Evolutionary conservation across 768 basidiomycete species (phyloP), one percentile per base, ranked within the genome.

Genomic region (Mycena epipterygia): DNA sequence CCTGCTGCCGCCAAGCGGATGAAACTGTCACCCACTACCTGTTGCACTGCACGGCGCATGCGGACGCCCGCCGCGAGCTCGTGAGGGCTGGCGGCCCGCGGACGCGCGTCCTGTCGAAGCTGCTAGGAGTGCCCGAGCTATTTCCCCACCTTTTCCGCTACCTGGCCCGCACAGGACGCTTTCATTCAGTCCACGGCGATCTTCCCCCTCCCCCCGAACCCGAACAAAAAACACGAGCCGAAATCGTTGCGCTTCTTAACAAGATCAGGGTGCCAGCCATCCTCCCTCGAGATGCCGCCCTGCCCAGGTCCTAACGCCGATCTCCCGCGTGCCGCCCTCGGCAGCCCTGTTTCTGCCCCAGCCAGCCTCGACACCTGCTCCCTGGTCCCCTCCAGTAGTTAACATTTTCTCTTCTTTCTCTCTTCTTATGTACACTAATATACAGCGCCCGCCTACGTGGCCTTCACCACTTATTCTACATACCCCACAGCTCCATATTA

Each of bases 111-210:
- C 14, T 58, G 8, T 48, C 21, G 1, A 59, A 67, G 35, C 48
- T 67, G 33, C 39, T 67, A n/a, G 27, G 56, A 2, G 4, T 8
- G 23, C 6, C 21, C 1, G 51, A 59, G 23, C 57, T 59, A 3
- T 33, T 49, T 1, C 44, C 42, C n/a, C 66, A 41, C 8, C 57
- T 67, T 5, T 58, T 67, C 41, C 46, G 46, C 1, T 67, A 7
- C 35, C 41, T 59, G 3, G 42, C 30, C 2, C 55, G 56, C 52
- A 58, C 73, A 0, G 76, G 76, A 1, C 48, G 60, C 1, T 56
- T 78, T 32, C 75, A 75, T 39, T 37, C 74, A 19, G 72, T 73
- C 25, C 55, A 77, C 25, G 79, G 81, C 58, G 78, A 76, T 75
- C 7, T 79, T 74, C 4, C 75, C 73, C 5, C 3, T 1, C 27